These are phyloP conservation scores for Chaetoceros tenuissimus DNA, from an alignment of 108 stramenopile genomes.

Conservation along the genomic window DNA sequence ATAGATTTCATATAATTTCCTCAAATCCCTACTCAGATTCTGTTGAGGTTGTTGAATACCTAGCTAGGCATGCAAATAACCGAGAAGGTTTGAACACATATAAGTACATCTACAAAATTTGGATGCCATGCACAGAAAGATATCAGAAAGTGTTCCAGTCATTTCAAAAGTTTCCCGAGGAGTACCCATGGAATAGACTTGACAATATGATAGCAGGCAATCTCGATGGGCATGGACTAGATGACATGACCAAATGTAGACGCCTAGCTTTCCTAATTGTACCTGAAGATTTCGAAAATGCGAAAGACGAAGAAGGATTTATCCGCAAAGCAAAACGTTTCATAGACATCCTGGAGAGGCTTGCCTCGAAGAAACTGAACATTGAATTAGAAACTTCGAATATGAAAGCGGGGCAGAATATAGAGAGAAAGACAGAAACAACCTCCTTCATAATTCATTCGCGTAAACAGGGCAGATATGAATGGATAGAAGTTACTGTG, in stretches of 20 bases:
- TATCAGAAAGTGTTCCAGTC: slow-evolving; percentile 55
- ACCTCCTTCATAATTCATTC: slow-evolving; percentile 50
- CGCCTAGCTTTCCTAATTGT: slow-evolving; percentile 71
- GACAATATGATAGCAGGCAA: slow-evolving; percentile 81
- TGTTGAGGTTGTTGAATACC: slow-evolving; percentile 70
- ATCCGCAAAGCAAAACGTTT: slow-evolving; percentile 54
- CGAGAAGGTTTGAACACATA: slow-evolving; percentile 34
- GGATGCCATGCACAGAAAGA: slow-evolving; percentile 20
- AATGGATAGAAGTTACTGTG: slow-evolving; percentile 74
- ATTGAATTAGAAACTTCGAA: background rate
- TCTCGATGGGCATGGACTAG: slow-evolving; percentile 35
- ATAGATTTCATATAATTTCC: slow-evolving; percentile 44
- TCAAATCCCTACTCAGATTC: slow-evolving; percentile 67
- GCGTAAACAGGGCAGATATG: slow-evolving; percentile 60
- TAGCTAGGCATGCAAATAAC: slow-evolving; percentile 47
- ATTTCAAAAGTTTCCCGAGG: slow-evolving; percentile 70
- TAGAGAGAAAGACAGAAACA: slow-evolving; percentile 39
- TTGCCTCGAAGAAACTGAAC: slow-evolving; percentile 39
- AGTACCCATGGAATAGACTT: slow-evolving; percentile 76
- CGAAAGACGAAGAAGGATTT: slow-evolving; percentile 58
- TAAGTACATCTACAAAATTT: slow-evolving; percentile 23
- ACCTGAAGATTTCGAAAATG: slow-evolving; percentile 42
- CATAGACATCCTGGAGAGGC: slow-evolving; percentile 58
- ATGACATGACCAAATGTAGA: slow-evolving; percentile 61
- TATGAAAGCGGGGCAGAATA: slow-evolving; percentile 3